Evolutionary conservation across 208 protist genomes (phyloP).

Genomic region (Phytomonas sp.): DNA sequence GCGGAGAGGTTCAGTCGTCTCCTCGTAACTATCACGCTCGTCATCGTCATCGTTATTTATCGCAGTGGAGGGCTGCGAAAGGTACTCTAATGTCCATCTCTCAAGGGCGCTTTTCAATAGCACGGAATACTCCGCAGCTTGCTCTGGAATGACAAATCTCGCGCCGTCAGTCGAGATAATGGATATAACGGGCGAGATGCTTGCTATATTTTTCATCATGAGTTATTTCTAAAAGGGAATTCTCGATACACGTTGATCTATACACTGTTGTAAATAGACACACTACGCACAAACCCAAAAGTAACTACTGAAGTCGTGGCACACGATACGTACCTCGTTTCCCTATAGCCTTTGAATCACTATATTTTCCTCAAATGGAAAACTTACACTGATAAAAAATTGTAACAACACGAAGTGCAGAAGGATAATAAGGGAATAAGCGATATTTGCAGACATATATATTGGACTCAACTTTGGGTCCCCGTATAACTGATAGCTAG

Average conservation of each 20-base stretch:
- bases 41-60: constrained; percentile 17
- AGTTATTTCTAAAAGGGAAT: neutral
- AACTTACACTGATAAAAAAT: neutral
- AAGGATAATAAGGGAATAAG: neutral
- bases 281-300: neutral
- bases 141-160: constrained; percentile 28
- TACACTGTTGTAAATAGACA: neutral
- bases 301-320: neutral
- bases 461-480: neutral
- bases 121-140: constrained; percentile 32
- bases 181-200: constrained; percentile 25
- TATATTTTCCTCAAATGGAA: neutral
- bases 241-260: neutral
- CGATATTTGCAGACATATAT: neutral
- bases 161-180: constrained; percentile 57
- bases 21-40: neutral
- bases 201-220: neutral
- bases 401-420: neutral
- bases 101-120: constrained; percentile 41
- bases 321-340: neutral
- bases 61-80: neutral
- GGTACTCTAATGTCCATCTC: constrained; percentile 34
- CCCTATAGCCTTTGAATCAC: neutral
- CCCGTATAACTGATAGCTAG: neutral
- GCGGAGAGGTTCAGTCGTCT: neutral